Conservation (phyloP, 345 rosid genomes). For the Firmiana major region DNA sequence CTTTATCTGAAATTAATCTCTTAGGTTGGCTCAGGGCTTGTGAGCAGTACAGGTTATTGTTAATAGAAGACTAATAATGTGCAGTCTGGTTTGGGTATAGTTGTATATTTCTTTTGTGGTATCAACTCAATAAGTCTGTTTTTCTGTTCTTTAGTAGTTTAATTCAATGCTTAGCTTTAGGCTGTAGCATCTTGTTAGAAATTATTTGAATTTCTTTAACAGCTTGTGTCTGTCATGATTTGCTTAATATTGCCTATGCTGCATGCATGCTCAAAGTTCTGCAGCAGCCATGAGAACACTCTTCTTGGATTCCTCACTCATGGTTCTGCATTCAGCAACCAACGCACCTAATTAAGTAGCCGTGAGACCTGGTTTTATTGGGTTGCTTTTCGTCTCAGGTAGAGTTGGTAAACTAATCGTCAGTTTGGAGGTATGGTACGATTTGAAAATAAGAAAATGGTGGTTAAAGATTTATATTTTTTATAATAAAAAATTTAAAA, state of each 20-base stretch:
- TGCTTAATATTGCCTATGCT: not conserved
- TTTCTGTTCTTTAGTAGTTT: not conserved
- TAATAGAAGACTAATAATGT: slow-evolving; percentile 31
- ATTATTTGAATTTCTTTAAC: slow-evolving; percentile 34
- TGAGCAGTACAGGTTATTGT: slow-evolving; percentile 29
- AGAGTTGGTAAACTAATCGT: too few species aligned
- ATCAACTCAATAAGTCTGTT: slow-evolving; percentile 26
- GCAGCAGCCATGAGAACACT: not conserved
- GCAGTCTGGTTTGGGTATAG: slow-evolving; percentile 28
- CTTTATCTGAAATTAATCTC: slow-evolving; percentile 12
- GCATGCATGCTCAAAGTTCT: not conserved
- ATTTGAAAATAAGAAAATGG: too few species aligned
- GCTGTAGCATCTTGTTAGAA: slow-evolving; percentile 29
- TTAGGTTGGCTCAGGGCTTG: slow-evolving; percentile 18
- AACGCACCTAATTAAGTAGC: too few species aligned
- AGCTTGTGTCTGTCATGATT: not conserved
- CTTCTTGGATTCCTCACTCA: too few species aligned
- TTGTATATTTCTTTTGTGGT: slow-evolving; percentile 28
- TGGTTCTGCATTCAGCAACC: too few species aligned
- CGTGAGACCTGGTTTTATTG: too few species aligned
- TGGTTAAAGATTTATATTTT: too few species aligned
- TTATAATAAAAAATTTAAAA: too few species aligned
- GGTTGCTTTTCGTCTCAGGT: too few species aligned
- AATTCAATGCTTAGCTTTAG: slow-evolving; percentile 26
- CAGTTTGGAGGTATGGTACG: too few species aligned